Evolutionary conservation across 805 yeast species (phyloP).

Genomic region (Pichia scutulata): DNA sequence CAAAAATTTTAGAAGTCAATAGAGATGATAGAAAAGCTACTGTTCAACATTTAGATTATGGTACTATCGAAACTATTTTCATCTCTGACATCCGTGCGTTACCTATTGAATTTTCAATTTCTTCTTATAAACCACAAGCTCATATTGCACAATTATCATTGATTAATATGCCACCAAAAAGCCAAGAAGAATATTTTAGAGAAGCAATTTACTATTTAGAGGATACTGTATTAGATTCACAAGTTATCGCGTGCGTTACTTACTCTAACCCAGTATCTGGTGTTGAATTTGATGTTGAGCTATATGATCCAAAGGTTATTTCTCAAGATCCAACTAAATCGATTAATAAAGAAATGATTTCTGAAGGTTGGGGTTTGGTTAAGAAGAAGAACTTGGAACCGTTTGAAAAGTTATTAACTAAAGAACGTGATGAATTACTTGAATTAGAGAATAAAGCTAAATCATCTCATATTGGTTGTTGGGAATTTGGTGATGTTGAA

Average conservation of each 20-base stretch:
- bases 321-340: conserved; percentile 48
- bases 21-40: conserved; percentile 35
- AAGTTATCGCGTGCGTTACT: conserved; percentile 47
- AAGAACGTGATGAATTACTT: conserved; percentile 34
- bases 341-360: conserved; percentile 50
- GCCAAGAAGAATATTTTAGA: conserved; percentile 45
- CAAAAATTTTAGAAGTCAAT: conserved; percentile 41
- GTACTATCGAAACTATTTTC: conserved; percentile 42
- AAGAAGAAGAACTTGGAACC: conserved; percentile 27
- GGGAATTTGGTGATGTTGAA: conserved; percentile 71
- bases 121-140: conserved; percentile 44
- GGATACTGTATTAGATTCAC: conserved; percentile 43
- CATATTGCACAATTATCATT: conserved; percentile 46
- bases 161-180: conserved; percentile 49
- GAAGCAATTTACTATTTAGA: conserved; percentile 50
- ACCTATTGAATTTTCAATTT: conserved; percentile 40
- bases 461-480: conserved; percentile 48
- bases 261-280: conserved; percentile 31
- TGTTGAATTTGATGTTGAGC: conserved; percentile 41
- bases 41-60: conserved; percentile 57
- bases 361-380: conserved; percentile 54
- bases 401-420: conserved; percentile 30
- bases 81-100: conserved; percentile 40
- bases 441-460: conserved; percentile 44
- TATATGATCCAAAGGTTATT: conserved; percentile 51